Conservation (phyloP, 805 yeast genomes). For the Metschnikowia anglica region DNA sequence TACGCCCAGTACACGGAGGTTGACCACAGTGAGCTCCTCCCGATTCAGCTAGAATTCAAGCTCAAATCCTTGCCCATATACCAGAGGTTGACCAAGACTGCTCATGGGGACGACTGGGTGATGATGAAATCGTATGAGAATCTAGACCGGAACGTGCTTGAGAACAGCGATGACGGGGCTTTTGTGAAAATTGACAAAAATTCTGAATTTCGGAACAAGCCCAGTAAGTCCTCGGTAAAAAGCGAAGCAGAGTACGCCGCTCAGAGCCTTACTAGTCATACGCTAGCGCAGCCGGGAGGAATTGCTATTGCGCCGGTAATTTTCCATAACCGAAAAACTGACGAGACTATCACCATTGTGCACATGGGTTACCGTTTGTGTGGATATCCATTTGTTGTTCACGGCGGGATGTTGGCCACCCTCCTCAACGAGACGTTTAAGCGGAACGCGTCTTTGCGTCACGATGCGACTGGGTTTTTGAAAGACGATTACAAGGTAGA, state of each 20-base stretch:
- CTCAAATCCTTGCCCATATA: constrained; percentile 52
- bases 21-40: constrained; percentile 25
- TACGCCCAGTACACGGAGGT: constrained; percentile 28
- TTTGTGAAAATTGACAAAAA: no score
- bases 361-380: constrained; percentile 77
- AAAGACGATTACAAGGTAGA: constrained; percentile 46
- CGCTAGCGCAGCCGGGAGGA: constrained; percentile 74
- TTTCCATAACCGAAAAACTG: constrained; percentile 54
- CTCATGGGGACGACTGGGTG: constrained; percentile 48
- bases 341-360: constrained; percentile 63
- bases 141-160: constrained; percentile 38
- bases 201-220: no score
- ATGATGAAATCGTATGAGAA: constrained; percentile 46
- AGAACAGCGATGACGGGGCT: constrained; percentile 10
- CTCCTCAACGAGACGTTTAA: constrained; percentile 74
- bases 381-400: constrained; percentile 85
- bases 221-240: constrained; percentile 1
- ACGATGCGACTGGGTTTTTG: constrained; percentile 19
- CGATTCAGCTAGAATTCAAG: constrained; percentile 46
- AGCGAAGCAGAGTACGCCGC: constrained; percentile 13
- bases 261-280: constrained; percentile 33
- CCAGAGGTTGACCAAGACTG: constrained; percentile 40
- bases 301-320: constrained; percentile 71
- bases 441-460: constrained; percentile 47
- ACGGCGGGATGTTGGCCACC: constrained; percentile 86